Evolutionary conservation across 2,329 filamentous ascomycete genomes (phyloP).

Genomic region (Aspergillus sergii): DNA sequence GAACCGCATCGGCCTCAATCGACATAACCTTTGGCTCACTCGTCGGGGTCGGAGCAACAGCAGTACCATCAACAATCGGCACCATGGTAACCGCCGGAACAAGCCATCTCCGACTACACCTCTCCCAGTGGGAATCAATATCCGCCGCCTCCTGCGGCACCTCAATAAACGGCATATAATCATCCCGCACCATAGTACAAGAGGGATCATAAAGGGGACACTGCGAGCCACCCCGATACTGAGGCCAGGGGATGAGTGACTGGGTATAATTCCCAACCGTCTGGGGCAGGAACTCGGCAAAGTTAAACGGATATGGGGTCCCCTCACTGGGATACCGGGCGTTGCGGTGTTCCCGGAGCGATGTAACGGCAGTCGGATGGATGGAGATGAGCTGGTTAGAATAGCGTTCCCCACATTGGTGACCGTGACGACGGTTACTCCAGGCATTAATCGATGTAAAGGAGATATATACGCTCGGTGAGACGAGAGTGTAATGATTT

Average conservation of each 20-base stretch:
- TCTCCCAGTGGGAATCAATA: slow-evolving; percentile 22
- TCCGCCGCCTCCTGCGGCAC: slow-evolving; percentile 20
- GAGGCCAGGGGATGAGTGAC: slow-evolving; percentile 24
- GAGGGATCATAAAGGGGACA: slow-evolving; percentile 17
- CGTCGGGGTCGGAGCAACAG: neutral
- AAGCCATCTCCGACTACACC: slow-evolving; percentile 24
- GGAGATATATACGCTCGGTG: slow-evolving; percentile 25
- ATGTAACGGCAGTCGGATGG: slow-evolving; percentile 17
- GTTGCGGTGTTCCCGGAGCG: slow-evolving; percentile 24
- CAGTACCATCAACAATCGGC: slow-evolving; percentile 7
- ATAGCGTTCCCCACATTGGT: slow-evolving; percentile 22
- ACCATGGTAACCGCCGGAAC: slow-evolving; percentile 27
- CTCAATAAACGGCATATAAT: slow-evolving; percentile 23
- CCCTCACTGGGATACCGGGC: slow-evolving; percentile 23
- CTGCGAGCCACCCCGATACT: slow-evolving; percentile 25
- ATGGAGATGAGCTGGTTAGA: slow-evolving; percentile 21
- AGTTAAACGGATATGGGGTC: slow-evolving; percentile 25
- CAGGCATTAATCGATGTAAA: slow-evolving; percentile 26
- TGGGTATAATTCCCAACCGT: slow-evolving; percentile 22
- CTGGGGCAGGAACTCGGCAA: slow-evolving; percentile 24
- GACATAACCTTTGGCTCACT: neutral
- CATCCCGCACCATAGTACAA: slow-evolving; percentile 26
- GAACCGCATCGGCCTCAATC: neutral
- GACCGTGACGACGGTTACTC: slow-evolving; percentile 22
- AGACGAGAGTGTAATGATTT: slow-evolving; percentile 21